Evolutionary conservation across 441 rosid species (phyloP).

Genomic region (Mallotus repandus): DNA sequence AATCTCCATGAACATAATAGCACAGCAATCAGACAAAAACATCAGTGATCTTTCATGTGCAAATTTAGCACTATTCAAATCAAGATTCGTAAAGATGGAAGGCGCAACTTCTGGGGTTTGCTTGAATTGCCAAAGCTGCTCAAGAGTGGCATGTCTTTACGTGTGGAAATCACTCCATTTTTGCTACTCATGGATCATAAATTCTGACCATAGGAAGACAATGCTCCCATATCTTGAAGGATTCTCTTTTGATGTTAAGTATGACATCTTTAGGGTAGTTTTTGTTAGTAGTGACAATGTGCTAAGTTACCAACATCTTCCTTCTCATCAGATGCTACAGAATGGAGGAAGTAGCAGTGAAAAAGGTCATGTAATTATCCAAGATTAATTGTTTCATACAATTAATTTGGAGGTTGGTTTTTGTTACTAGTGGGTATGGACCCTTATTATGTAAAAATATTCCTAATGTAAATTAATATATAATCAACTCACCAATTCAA

Average conservation of each 20-base stretch:
- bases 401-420: too few relatives aligned
- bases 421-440: too few relatives aligned
- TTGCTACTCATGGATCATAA: slow-evolving; percentile 55
- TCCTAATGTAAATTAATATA: too few relatives aligned
- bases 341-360: slow-evolving; percentile 19
- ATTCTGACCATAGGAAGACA: slow-evolving; percentile 31
- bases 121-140: slow-evolving; percentile 32
- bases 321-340: slow-evolving; percentile 17
- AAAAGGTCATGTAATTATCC: slow-evolving; percentile 17
- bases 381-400: slow-evolving; percentile 14
- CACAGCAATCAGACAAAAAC: slow-evolving; percentile 26
- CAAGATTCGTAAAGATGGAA: slow-evolving; percentile 43
- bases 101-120: slow-evolving; percentile 53
- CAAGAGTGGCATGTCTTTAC: slow-evolving; percentile 35
- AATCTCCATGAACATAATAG: slow-evolving; percentile 31
- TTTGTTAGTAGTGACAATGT: slow-evolving; percentile 36
- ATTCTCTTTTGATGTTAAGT: slow-evolving; percentile 35
- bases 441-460: not conserved
- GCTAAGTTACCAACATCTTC: not conserved
- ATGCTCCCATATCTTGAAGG: slow-evolving; percentile 37
- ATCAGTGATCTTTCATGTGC: slow-evolving; percentile 36
- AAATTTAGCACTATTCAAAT: slow-evolving; percentile 47
- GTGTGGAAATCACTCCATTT: slow-evolving; percentile 49
- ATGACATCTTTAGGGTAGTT: slow-evolving; percentile 51
- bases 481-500: too few relatives aligned